Evolutionary conservation across 345 rosid genomes (phyloP), one percentile per base, ranked within the genome.

Genomic region (Hypericum androsaemum): DNA sequence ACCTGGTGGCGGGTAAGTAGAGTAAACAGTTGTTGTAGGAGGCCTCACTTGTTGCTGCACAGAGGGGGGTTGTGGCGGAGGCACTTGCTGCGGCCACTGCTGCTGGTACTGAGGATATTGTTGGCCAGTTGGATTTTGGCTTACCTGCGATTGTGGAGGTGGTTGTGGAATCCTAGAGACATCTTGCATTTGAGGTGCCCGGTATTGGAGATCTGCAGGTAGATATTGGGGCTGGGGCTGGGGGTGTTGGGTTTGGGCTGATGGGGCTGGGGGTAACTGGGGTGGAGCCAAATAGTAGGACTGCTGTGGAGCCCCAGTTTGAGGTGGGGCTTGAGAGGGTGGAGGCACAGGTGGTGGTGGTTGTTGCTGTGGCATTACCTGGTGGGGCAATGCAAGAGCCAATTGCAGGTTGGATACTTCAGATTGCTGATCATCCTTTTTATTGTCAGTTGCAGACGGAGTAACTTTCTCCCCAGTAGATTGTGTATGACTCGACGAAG

Each of bases 321-420:
- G 89, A 0, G 77, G 75, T 6, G 76, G 70, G 53, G 68, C 53
- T 61, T 80, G 92, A 13, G 77, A 13, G 3, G 64, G 80, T 12
- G 73, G 77, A 5, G 68, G 68, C 64, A 71, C 74, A 12, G 70
- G 50, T 57, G 63, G 54, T n/a, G 56, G 54, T n/a, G 51, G 54
- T 52, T 66, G 88, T 62, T 82, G 99, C 50, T 75, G 90, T 10
- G 82, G 79, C 15, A 80, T 56, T 45, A 92, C 72, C 68, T 92
- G 96, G 67, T 78, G 94, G 12, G 96, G 96, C 36, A 94, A 70
- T 63, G 90, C 95, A 53, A 94, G 81, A 67, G 89, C 99, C 63
- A 94, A 69, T 61, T 88, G 97, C 62, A 88, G 90, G 64, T 80
- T 86, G 13, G 72, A 77, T 52, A 71, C 52, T 58, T 88, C 94